phyloP scores from a whole-genome alignment of 768 basidiomycete species.

The Auricularia cornea region DNA sequence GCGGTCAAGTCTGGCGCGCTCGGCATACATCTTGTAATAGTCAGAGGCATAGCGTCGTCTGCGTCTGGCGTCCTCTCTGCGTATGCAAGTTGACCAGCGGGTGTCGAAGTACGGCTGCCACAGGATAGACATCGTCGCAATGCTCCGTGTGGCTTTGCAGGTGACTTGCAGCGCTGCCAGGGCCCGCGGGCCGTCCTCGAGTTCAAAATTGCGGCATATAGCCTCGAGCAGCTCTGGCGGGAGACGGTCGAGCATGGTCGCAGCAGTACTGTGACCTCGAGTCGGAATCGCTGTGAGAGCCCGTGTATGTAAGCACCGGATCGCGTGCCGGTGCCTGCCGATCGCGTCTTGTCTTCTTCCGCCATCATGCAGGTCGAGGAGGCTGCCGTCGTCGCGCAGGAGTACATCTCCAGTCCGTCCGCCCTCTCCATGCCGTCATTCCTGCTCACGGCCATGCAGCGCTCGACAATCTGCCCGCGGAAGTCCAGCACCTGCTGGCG shows the following conservation, averaged over 20 bases:
- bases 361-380: slow-evolving; percentile 25
- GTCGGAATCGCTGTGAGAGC: too few species aligned
- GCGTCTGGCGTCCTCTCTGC: slow-evolving; percentile 29
- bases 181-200: background rate
- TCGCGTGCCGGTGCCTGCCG: background rate
- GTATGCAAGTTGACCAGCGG: slow-evolving; percentile 38
- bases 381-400: slow-evolving; percentile 40
- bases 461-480: slow-evolving; percentile 42
- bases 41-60: background rate
- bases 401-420: slow-evolving; percentile 41
- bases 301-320: background rate
- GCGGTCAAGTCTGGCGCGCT: slow-evolving; percentile 37
- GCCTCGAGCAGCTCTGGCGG: background rate
- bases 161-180: background rate
- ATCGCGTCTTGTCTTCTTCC: background rate
- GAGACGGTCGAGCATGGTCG: background rate
- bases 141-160: background rate
- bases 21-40: slow-evolving; percentile 29
- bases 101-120: slow-evolving; percentile 48
- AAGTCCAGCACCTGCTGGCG: slow-evolving; percentile 39
- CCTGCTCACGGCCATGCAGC: slow-evolving; percentile 19
- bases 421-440: background rate
- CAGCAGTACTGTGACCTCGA: too few species aligned
- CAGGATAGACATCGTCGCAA: slow-evolving; percentile 15
- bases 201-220: background rate